Base-by-base conservation (phyloP, 2,329 filamentous ascomycete species). In the Fusarium pilosicola region DNA sequence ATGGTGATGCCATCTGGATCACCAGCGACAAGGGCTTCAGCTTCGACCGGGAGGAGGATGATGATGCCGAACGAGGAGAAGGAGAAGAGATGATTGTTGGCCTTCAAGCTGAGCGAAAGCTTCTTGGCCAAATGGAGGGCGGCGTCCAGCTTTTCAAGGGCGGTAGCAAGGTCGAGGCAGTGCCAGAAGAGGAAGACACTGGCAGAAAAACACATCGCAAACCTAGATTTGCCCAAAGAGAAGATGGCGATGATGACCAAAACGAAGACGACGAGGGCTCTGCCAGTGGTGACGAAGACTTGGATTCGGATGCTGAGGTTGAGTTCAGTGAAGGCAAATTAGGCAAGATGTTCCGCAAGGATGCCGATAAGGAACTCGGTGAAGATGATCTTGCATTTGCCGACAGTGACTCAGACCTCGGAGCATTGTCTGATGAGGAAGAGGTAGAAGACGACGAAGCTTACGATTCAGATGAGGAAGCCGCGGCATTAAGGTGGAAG, bases 1-100 rank as follows among this genome's bases (percentile, higher is more conserved):
- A 99, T 76, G 97, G 97, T 70, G 96, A 99, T 83, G 95, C 96
- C 13, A 95, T 99, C 42, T 99, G 97, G 85, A 98, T 92, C 68
- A 92, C 90, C 15, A 85, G 89, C 64, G 89, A 92, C 58, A 92
- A 91, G 76, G 90, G 90, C 0, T 92, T 92, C 76, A 97, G 90
- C 8, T 98, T 99, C 74, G 87, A 92, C 80, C 88, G 87, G 73
- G 88, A 90, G 36, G 87, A 83, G 6, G 91, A 94, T 17, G 88
- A 90, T 15, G 88, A 90, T 17, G 88, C 88, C 36, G 93, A 97
- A 76, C 90, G 94, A 51, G 96, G 96, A n/a, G 88, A 98, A 61
- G 96, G 96, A 45, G 96, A 99, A 81, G 95, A 98, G 82, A 90
- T 99, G 82, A 96, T 99, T 73, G 91, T 99, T 45, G 93, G 92